A percentile compares a stretch with the other conserved stretches of the same genome.
phyloP scores from a whole-genome alignment of 106 monocot genomes.

The Dendrobium officinale region DNA sequence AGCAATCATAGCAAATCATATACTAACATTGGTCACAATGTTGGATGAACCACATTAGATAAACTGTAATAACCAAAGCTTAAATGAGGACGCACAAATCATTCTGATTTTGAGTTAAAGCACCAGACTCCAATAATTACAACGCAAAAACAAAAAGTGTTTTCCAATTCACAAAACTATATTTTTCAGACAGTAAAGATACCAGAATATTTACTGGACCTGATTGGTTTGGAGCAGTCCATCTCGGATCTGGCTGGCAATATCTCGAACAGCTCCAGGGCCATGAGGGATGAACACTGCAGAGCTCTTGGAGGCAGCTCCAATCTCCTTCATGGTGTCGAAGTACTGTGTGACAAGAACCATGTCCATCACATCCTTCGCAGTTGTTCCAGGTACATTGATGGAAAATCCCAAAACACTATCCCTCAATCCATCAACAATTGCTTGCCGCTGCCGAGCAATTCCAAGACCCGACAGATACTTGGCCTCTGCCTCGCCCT shows the following conservation, averaged over 20 bases:
- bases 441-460: conserved; percentile 59
- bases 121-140: not conserved
- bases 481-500: conserved; percentile 66
- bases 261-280: conserved; percentile 59
- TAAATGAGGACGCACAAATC: too few relatives aligned
- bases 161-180: too few relatives aligned
- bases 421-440: conserved; percentile 60
- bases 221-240: conserved; percentile 51
- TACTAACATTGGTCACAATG: too few relatives aligned
- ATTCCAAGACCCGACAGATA: conserved; percentile 59
- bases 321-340: conserved; percentile 85
- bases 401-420: conserved; percentile 56
- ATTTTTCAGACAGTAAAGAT: not conserved
- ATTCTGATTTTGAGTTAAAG: too few relatives aligned
- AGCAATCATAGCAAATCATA: too few relatives aligned
- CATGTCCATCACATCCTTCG: conserved; percentile 79
- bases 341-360: conserved; percentile 61
- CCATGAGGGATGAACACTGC: conserved; percentile 77
- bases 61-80: too few relatives aligned
- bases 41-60: too few relatives aligned
- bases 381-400: conserved; percentile 56
- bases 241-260: conserved; percentile 59
- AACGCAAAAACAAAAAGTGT: too few relatives aligned
- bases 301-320: conserved; percentile 51
- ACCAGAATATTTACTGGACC: not conserved